Conservation (phyloP, 345 rosid genomes). For the Euphorbia peplus region DNA sequence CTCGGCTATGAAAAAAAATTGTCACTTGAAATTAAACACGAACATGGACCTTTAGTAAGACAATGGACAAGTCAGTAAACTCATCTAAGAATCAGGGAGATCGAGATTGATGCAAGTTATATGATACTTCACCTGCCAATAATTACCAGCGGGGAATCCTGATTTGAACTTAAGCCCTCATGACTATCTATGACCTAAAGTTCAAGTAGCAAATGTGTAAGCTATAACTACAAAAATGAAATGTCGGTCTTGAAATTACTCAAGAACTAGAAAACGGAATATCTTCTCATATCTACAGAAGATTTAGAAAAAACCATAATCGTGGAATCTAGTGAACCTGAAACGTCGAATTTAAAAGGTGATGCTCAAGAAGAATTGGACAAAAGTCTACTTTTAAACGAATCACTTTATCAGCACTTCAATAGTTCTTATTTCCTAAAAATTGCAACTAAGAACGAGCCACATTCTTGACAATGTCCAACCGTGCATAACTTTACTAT, state of each 20-base stretch:
- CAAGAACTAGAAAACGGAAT: too few species aligned
- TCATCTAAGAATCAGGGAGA: too few species aligned
- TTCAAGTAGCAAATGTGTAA: background rate
- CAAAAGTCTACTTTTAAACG: background rate
- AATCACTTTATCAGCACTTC: conserved; percentile 10
- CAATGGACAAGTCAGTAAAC: too few species aligned
- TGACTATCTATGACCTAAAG: background rate
- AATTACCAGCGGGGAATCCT: background rate
- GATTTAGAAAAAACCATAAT: too few species aligned
- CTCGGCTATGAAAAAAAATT: too few species aligned
- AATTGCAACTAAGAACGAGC: too few species aligned
- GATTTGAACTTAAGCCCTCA: background rate
- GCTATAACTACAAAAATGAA: background rate
- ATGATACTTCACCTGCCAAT: background rate
- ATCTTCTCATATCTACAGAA: too few species aligned
- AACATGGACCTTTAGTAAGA: too few species aligned
- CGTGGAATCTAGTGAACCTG: background rate
- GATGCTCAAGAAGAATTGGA: background rate
- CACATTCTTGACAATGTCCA: too few species aligned
- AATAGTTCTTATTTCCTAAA: background rate
- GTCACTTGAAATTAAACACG: too few species aligned
- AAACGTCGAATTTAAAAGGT: background rate
- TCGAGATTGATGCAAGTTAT: background rate
- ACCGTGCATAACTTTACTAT: background rate
- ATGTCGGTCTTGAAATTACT: too few species aligned